Percentiles rank a stretch among this genome's conserved stretches.
Evolutionary conservation across 257 asterid genomes (phyloP).

Genomic region (Ligustrum vulgare): DNA sequence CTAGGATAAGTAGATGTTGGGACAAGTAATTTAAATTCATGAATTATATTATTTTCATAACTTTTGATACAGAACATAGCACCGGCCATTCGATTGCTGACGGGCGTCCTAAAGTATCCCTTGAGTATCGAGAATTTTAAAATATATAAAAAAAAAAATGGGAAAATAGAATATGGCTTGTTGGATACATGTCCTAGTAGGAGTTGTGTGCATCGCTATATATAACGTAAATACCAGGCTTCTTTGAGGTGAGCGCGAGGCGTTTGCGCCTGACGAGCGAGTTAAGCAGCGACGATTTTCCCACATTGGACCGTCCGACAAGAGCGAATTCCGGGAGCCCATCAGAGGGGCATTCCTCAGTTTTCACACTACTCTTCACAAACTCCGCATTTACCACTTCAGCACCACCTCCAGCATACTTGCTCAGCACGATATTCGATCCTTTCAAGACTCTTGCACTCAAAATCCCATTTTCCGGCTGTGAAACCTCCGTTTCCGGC

Average conservation of each 20-base stretch:
- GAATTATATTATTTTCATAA: too few relatives aligned
- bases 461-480: slow-evolving; percentile 36
- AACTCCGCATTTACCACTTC: slow-evolving; percentile 77
- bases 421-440: slow-evolving; percentile 85
- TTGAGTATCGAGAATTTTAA: too few relatives aligned
- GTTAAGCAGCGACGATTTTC: slow-evolving; percentile 87
- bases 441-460: slow-evolving; percentile 76
- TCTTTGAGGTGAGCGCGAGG: slow-evolving; percentile 94
- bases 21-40: too few relatives aligned
- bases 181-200: too few relatives aligned
- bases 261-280: slow-evolving; percentile 86
- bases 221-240: slow-evolving; percentile 58
- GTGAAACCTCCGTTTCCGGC: slow-evolving; percentile 68
- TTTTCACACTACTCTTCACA: slow-evolving; percentile 84
- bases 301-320: slow-evolving; percentile 97
- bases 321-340: slow-evolving; percentile 88
- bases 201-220: too few relatives aligned
- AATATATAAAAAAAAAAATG: too few relatives aligned
- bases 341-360: slow-evolving; percentile 79
- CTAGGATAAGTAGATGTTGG: too few relatives aligned
- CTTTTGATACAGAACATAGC: too few relatives aligned
- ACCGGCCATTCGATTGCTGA: too few relatives aligned
- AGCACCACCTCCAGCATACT: slow-evolving; percentile 67
- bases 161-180: too few relatives aligned
- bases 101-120: too few relatives aligned